phyloP scores from a whole-genome alignment of 805 yeast genomes.

The Ogataea ganodermae region DNA sequence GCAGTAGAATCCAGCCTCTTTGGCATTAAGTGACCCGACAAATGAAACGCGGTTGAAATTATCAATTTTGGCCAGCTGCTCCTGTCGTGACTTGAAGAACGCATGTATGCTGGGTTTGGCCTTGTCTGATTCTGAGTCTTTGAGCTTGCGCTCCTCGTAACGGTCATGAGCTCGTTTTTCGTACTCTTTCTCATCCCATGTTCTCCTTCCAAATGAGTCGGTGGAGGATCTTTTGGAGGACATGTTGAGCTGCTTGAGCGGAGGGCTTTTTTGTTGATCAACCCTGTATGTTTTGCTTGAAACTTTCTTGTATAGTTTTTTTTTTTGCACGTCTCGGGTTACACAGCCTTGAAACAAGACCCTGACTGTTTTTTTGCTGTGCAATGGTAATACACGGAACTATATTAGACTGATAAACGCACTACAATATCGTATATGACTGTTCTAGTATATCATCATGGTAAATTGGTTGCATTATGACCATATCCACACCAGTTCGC shows the following conservation, averaged over 20 bases:
- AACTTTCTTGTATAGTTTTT: neutral
- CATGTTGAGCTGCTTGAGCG: neutral
- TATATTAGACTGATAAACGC: conserved; percentile 5
- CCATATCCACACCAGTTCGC: conserved; percentile 3
- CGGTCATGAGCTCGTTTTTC: conserved; percentile 45
- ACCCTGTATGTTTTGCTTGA: neutral
- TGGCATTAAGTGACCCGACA: conserved; percentile 30
- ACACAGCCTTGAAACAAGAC: neutral
- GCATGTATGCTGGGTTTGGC: conserved; percentile 19
- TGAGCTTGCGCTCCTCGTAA: conserved; percentile 4
- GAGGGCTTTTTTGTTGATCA: no score
- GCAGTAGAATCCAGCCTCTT: conserved; percentile 83
- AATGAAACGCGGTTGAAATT: conserved; percentile 26
- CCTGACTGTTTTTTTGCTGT: neutral
- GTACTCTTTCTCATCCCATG: conserved; percentile 74
- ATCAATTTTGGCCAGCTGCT: conserved; percentile 29
- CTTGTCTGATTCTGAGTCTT: conserved; percentile 17
- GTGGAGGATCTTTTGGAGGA: conserved; percentile 1
- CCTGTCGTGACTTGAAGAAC: conserved; percentile 25
- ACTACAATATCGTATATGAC: conserved; percentile 4
- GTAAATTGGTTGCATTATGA: conserved; percentile 7
- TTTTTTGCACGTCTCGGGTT: neutral
- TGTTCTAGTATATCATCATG: conserved; percentile 9
- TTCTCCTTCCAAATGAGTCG: conserved; percentile 54
- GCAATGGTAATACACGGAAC: conserved; percentile 5